Evolutionary conservation across 805 yeast genomes (phyloP), one percentile per base, ranked within the genome.

Genomic region (Kodamaea leandrae): DNA sequence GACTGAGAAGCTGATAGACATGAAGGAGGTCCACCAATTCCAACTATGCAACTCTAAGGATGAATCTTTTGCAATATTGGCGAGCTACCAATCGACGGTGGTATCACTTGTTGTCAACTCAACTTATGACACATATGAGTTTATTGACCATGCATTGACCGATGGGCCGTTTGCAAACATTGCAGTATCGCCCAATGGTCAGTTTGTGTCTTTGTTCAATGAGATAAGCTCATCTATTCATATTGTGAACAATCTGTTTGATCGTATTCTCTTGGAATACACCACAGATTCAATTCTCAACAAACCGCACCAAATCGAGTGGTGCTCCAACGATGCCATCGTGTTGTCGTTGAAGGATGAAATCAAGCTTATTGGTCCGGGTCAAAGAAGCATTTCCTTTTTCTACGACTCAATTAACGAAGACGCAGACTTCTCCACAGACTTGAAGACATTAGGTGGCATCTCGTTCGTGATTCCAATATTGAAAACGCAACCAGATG

Each of bases 311-410:
- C 72, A 74, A 44, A 63, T 86, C 14, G 72, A 71, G 43, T 93
- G 97, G 98, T 83, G 96, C 56, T 87, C 91, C 0, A 79, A 82
- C 49, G 96, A 88, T 60, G 87, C 93, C 0, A 79, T 90, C 1
- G 80, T 82, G 0, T 55, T 83, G 9, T 63, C 78, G n/a, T 65
- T 78, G 1, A 65, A 73, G 2, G 91, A 83, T 49, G 88, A 83
- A 39, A 52, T 88, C 19, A 74, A 75, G 45, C 56, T 90, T 12
- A 71, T 83, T 25, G 96, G 95, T 0, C 91, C 96, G 0, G 76
- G 79, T 8, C 80, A 75, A 47, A 77, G 74, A 13, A 55, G 75
- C 32, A 57, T 82, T 37, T 77, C 76, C 36, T 82, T 76, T 61
- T 38, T 30, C 18, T 83, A 70, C 49, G 73, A 66, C 48, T 71